These are phyloP conservation scores for Gamsiella multidivaricata DNA, from an alignment of 192 early-diverging fungal genomes.

Conservation along the genomic window DNA sequence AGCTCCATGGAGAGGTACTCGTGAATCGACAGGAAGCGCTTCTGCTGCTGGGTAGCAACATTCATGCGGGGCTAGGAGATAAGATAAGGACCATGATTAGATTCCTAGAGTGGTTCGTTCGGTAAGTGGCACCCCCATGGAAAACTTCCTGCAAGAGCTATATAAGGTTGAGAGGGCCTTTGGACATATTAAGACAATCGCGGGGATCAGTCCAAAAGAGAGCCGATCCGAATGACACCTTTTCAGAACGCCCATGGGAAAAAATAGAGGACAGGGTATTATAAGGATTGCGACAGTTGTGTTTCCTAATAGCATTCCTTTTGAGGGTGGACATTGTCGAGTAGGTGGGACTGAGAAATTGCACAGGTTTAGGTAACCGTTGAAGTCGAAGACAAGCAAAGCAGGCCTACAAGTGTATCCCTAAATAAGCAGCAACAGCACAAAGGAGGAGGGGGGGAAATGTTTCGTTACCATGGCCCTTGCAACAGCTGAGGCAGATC, in stretches of 20 bases:
- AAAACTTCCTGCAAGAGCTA: not conserved
- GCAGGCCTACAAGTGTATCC: no score
- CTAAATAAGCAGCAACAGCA: not conserved
- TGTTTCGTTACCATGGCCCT: conserved; percentile 44
- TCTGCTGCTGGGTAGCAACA: conserved; percentile 61
- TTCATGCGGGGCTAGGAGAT: conserved; percentile 37
- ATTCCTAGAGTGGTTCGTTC: no score
- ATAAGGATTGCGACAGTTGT: no score
- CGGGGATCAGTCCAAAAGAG: conserved; percentile 12
- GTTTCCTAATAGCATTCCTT: no score
- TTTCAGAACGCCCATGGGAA: not conserved
- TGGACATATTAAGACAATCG: conserved; percentile 34
- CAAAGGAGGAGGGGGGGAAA: not conserved
- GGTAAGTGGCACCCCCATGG: no score
- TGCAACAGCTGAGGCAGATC: conserved; percentile 36
- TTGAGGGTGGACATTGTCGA: no score
- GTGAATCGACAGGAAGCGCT: conserved; percentile 95
- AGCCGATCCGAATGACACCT: not conserved
- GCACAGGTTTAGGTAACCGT: no score
- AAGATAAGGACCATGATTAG: not conserved
- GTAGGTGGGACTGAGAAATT: no score
- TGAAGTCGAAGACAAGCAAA: no score
- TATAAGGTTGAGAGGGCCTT: conserved; percentile 14
- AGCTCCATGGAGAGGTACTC: conserved; percentile 97
- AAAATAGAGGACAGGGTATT: no score